Percentiles rank a stretch among this genome's conserved stretches.
phyloP scores from a whole-genome alignment of 768 basidiomycete genomes.

The Macrocybe gigantea region DNA sequence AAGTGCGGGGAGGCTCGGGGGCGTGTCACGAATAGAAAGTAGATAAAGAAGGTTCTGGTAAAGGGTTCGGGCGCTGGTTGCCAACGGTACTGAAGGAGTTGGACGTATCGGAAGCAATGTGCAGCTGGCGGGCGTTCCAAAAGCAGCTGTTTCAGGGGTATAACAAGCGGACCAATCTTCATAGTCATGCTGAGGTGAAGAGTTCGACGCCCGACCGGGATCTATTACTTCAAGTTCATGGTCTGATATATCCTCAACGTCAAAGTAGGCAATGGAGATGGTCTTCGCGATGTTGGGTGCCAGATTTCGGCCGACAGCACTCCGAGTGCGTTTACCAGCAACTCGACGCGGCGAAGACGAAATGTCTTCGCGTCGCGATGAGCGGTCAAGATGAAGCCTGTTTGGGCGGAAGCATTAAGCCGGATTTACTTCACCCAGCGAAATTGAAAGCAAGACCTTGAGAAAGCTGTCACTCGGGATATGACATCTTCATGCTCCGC shows the following conservation, averaged over 20 bases:
- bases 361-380: too few relatives aligned
- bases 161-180: slow-evolving; percentile 1
- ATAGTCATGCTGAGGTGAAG: neutral
- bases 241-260: slow-evolving; percentile 16
- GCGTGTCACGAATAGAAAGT: slow-evolving; percentile 21
- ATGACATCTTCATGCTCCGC: too few relatives aligned
- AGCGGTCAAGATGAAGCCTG: too few relatives aligned
- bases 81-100: slow-evolving; percentile 15
- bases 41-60: slow-evolving; percentile 38
- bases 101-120: neutral
- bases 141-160: slow-evolving; percentile 7
- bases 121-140: slow-evolving; percentile 6
- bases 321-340: too few relatives aligned
- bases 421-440: too few relatives aligned
- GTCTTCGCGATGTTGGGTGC: neutral
- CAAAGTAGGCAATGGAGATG: slow-evolving; percentile 9
- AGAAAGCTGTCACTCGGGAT: too few relatives aligned
- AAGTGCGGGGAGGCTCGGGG: slow-evolving; percentile 28
- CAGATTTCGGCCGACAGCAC: too few relatives aligned
- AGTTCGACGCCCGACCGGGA: slow-evolving; percentile 13
- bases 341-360: too few relatives aligned
- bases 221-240: slow-evolving; percentile 19
- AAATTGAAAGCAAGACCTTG: too few relatives aligned
- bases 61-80: slow-evolving; percentile 25
- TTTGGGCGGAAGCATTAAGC: too few relatives aligned